A percentile compares a stretch with the other conserved stretches of the same genome.
Evolutionary conservation across 2,329 filamentous ascomycete genomes (phyloP).

Genomic region (Raffaelea ambrosiae): DNA sequence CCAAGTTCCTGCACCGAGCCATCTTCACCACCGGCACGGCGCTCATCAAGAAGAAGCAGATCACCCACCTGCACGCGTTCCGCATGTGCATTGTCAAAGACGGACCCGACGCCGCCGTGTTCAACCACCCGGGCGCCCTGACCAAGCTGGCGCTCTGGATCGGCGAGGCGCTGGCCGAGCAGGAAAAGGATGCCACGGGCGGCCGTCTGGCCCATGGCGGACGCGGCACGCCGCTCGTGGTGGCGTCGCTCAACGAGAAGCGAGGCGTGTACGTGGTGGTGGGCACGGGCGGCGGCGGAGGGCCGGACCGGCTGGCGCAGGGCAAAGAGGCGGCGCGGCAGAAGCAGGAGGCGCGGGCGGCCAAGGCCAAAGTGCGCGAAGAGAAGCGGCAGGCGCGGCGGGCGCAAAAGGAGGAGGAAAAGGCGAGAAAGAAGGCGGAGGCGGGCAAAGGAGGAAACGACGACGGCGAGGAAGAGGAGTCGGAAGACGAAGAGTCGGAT

Average conservation of each 20-base stretch:
- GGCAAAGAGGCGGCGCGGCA: constrained; percentile 57
- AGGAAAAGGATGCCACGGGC: constrained; percentile 67
- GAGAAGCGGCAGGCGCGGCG: constrained; percentile 48
- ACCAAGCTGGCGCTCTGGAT: constrained; percentile 94
- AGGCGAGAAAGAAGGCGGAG: constrained; percentile 45
- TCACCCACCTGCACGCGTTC: constrained; percentile 85
- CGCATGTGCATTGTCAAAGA: constrained; percentile 95
- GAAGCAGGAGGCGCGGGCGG: constrained; percentile 52
- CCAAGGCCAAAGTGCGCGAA: constrained; percentile 54
- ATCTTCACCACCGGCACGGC: constrained; percentile 90
- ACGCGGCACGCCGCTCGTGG: constrained; percentile 75
- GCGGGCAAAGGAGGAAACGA: constrained; percentile 12
- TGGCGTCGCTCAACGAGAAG: constrained; percentile 81
- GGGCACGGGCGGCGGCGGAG: constrained; percentile 80
- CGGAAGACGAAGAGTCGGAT: constrained; percentile 37
- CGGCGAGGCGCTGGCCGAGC: constrained; percentile 81
- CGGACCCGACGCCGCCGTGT: constrained; percentile 78
- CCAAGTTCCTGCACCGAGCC: constrained; percentile 82
- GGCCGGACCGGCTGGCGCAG: constrained; percentile 59
- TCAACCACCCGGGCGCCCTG: constrained; percentile 84
- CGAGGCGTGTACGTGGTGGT: constrained; percentile 87
- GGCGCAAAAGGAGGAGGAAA: constrained; percentile 52
- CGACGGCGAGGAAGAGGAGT: neutral
- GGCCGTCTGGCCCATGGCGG: constrained; percentile 58
- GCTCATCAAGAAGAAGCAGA: constrained; percentile 86